Percentiles rank a stretch among this genome's conserved stretches.
Conservation (phyloP, 1,139 yeast genomes). For the Scheffersomyces quercinus region DNA sequence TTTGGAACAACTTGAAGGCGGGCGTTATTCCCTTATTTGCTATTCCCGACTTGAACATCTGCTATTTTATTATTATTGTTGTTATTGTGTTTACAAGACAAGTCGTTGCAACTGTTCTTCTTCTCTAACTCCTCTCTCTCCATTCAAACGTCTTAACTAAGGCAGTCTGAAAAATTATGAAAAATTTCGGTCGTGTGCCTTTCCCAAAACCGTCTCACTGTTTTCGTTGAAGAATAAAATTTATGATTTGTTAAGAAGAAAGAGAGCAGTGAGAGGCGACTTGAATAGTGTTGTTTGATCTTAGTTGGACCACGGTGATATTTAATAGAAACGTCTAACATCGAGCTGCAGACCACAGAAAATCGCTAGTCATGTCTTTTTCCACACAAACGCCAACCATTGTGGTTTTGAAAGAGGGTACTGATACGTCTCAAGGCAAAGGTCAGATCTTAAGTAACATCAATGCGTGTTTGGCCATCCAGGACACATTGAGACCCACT, state of each 20-base stretch:
- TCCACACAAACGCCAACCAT: conserved; percentile 94
- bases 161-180: no score
- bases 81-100: no score
- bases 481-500: conserved; percentile 92
- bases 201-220: no score
- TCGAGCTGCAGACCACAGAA: background rate
- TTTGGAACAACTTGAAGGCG: conserved; percentile 15
- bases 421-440: conserved; percentile 93
- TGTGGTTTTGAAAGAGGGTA: conserved; percentile 96
- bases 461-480: conserved; percentile 95
- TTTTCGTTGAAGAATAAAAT: no score
- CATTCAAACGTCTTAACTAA: no score
- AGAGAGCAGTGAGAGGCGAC: background rate
- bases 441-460: conserved; percentile 95
- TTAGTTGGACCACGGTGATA: background rate
- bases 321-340: background rate
- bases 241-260: no score
- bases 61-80: no score
- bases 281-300: conserved; percentile 1
- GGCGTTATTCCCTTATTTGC: conserved; percentile 7
- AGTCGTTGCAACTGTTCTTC: no score
- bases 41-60: background rate
- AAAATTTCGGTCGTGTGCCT: no score
- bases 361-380: conserved; percentile 60
- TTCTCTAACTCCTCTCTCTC: no score